These are phyloP conservation scores for Brassica juncea DNA, from an alignment of 345 rosid genomes.

Conservation along the genomic window DNA sequence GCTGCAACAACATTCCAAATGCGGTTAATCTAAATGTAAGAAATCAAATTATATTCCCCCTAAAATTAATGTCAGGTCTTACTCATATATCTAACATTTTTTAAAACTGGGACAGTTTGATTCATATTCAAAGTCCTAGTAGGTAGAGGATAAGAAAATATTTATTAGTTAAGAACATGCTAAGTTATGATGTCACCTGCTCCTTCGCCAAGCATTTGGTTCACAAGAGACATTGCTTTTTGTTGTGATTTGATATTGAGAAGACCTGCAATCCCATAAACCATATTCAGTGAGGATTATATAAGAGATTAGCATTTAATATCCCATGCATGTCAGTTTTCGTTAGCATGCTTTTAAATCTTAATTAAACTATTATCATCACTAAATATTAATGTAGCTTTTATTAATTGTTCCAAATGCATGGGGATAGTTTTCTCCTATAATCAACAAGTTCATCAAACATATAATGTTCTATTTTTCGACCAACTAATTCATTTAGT, in stretches of 20 bases:
- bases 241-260: neutral
- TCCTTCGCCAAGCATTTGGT: conserved; percentile 28
- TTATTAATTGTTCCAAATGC: conserved; percentile 7
- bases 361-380: neutral
- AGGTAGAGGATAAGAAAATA: neutral
- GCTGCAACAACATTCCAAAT: conserved; percentile 23
- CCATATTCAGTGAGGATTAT: conserved; percentile 1
- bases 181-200: conserved; percentile 27
- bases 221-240: conserved; percentile 22
- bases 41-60: neutral
- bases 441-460: neutral
- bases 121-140: neutral
- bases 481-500: neutral
- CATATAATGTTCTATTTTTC: neutral
- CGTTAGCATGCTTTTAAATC: conserved; percentile 9
- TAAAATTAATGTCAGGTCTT: neutral
- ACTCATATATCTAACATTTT: neutral
- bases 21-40: neutral
- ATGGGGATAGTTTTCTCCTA: conserved; percentile 5
- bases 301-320: conserved; percentile 13
- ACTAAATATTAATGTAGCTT: neutral
- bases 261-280: conserved; percentile 1
- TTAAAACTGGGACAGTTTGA: neutral
- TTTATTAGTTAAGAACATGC: neutral
- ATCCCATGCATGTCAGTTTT: neutral